Evolutionary conservation across 2,329 filamentous ascomycete species (phyloP).

Genomic region (Tolypocladium endophyticum): DNA sequence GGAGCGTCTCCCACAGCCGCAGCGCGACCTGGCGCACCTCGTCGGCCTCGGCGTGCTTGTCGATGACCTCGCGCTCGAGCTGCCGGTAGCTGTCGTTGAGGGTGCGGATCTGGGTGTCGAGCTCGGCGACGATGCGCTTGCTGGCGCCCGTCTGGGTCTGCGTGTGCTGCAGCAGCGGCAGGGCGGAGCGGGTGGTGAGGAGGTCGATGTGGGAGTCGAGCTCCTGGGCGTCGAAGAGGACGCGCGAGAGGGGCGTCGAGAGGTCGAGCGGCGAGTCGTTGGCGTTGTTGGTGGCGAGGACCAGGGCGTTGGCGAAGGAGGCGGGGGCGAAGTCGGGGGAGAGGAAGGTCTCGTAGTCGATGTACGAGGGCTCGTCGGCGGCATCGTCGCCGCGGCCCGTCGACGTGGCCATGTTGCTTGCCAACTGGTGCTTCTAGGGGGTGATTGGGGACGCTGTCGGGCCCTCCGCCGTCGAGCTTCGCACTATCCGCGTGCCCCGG

Average conservation of each 20-base stretch:
- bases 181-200: constrained; percentile 73
- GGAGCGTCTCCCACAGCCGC: constrained; percentile 70
- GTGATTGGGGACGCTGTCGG: not conserved
- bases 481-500: not conserved
- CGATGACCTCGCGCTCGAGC: constrained; percentile 75
- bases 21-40: constrained; percentile 69
- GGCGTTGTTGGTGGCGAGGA: constrained; percentile 83
- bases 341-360: constrained; percentile 91
- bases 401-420: not conserved
- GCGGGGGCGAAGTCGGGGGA: constrained; percentile 71
- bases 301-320: constrained; percentile 77
- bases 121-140: constrained; percentile 58
- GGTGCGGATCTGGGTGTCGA: constrained; percentile 69
- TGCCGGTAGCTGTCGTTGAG: constrained; percentile 79
- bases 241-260: constrained; percentile 82
- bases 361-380: constrained; percentile 66
- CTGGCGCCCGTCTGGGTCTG: constrained; percentile 63
- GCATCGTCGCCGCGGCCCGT: not conserved
- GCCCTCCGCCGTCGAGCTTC: not conserved
- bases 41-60: constrained; percentile 77
- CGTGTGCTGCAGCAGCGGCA: constrained; percentile 73
- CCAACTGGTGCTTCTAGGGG: not conserved
- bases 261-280: constrained; percentile 86
- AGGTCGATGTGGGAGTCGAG: constrained; percentile 92
- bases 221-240: constrained; percentile 94